A percentile compares a stretch with the other conserved stretches of the same genome.
Evolutionary conservation across 768 basidiomycete species (phyloP).

Genomic region (Suillus luteus): DNA sequence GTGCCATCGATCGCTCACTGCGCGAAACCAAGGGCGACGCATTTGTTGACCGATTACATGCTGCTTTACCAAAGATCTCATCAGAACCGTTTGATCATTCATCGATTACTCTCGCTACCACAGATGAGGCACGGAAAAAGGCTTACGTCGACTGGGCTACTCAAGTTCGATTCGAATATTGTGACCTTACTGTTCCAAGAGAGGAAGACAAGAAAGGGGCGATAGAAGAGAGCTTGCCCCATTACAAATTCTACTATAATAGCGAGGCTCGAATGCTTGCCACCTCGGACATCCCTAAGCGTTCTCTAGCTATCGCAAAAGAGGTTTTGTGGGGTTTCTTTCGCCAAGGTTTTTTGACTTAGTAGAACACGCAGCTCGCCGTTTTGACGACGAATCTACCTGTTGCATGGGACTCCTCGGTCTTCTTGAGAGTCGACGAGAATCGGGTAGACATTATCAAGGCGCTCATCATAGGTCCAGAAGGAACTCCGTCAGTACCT

Average conservation of each 20-base stretch:
- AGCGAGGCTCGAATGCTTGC: constrained; percentile 84
- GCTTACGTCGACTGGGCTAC: constrained; percentile 86
- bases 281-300: constrained; percentile 84
- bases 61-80: constrained; percentile 72
- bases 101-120: constrained; percentile 44
- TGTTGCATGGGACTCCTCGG: constrained; percentile 93
- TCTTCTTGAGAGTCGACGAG: constrained; percentile 93
- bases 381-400: constrained; percentile 92
- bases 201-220: constrained; percentile 17
- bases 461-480: constrained; percentile 88
- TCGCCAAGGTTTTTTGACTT: constrained; percentile 14
- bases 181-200: constrained; percentile 67
- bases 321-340: constrained; percentile 54
- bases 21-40: constrained; percentile 87
- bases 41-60: constrained; percentile 79
- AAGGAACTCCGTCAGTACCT: constrained; percentile 82
- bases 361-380: constrained; percentile 62
- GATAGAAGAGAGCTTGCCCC: constrained; percentile 52
- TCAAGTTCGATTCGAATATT: constrained; percentile 84
- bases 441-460: constrained; percentile 90
- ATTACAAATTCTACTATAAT: constrained; percentile 83
- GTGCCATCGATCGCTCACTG: constrained; percentile 85
- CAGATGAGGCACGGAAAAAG: constrained; percentile 67
- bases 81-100: constrained; percentile 47
- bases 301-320: constrained; percentile 93